Percentiles rank a stretch among this genome's conserved stretches.
Conservation (phyloP, 2,329 filamentous ascomycete species). For the Xylariaceae sp. region DNA sequence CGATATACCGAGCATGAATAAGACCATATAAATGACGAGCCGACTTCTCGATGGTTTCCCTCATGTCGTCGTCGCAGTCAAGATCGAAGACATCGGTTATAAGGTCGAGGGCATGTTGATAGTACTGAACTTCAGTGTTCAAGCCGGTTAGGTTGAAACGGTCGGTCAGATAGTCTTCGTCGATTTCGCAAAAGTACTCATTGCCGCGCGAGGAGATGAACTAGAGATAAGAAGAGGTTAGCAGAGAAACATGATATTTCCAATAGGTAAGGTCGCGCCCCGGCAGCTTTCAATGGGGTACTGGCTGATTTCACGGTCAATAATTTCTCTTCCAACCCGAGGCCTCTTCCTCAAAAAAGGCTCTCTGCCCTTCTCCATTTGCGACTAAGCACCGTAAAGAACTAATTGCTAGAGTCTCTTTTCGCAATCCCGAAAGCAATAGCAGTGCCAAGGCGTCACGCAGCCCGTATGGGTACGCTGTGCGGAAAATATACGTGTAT, state of each 20-base stretch:
- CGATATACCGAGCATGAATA: slow-evolving; percentile 93
- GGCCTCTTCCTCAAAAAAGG: background rate
- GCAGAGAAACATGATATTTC: slow-evolving; percentile 9
- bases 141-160: slow-evolving; percentile 96
- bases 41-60: slow-evolving; percentile 96
- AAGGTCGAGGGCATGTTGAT: slow-evolving; percentile 95
- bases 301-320: background rate
- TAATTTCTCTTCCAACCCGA: background rate
- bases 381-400: background rate
- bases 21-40: slow-evolving; percentile 92
- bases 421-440: background rate
- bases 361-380: background rate
- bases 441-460: background rate
- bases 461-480: background rate
- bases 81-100: slow-evolving; percentile 98
- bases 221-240: slow-evolving; percentile 43
- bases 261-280: background rate
- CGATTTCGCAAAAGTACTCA: slow-evolving; percentile 99
- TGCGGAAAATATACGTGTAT: background rate
- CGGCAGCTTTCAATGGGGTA: background rate
- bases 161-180: slow-evolving; percentile 97
- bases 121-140: slow-evolving; percentile 96
- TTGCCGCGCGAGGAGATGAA: slow-evolving; percentile 97
- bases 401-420: background rate
- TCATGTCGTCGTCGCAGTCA: slow-evolving; percentile 97